phyloP scores from a whole-genome alignment of 441 rosid species.

The Aquilaria agallochum region DNA sequence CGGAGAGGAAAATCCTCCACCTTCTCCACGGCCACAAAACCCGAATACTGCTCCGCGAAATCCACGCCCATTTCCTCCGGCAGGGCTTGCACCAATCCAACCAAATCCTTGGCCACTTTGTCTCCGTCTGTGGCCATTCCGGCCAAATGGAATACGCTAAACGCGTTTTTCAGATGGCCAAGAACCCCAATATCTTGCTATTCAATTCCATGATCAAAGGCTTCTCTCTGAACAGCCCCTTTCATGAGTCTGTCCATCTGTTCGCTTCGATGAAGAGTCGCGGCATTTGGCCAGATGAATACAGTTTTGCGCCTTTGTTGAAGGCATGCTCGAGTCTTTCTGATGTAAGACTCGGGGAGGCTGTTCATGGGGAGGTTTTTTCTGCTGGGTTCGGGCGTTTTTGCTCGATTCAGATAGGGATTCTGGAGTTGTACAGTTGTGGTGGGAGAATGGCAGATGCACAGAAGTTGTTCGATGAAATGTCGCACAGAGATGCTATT shows the following conservation, averaged over 20 bases:
- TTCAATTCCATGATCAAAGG: slow-evolving; percentile 77
- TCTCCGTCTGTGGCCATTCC: slow-evolving; percentile 63
- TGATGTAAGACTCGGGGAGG: slow-evolving; percentile 37
- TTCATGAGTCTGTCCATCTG: slow-evolving; percentile 38
- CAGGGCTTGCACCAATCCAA: slow-evolving; percentile 56
- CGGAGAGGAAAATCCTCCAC: slow-evolving; percentile 61
- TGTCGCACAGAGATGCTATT: slow-evolving; percentile 46
- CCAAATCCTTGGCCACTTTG: slow-evolving; percentile 61
- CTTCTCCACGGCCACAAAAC: slow-evolving; percentile 68
- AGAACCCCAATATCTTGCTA: slow-evolving; percentile 54
- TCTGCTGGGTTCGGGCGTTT: slow-evolving; percentile 45
- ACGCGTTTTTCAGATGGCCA: slow-evolving; percentile 43
- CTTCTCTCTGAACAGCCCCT: slow-evolving; percentile 51
- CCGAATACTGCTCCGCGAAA: slow-evolving; percentile 50
- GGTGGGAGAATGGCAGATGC: slow-evolving; percentile 61
- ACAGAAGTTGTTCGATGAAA: slow-evolving; percentile 60
- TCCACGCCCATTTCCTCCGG: slow-evolving; percentile 80
- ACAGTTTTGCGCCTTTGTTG: slow-evolving; percentile 72
- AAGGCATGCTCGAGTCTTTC: slow-evolving; percentile 51
- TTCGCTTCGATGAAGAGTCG: slow-evolving; percentile 47
- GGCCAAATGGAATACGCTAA: slow-evolving; percentile 46
- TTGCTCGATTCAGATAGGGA: slow-evolving; percentile 52
- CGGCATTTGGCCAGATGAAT: slow-evolving; percentile 74
- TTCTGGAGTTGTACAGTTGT: slow-evolving; percentile 45
- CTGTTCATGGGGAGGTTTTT: slow-evolving; percentile 54